Conservation (phyloP, 2,329 filamentous ascomycete species). For the Aspergillus spinulosporus region DNA sequence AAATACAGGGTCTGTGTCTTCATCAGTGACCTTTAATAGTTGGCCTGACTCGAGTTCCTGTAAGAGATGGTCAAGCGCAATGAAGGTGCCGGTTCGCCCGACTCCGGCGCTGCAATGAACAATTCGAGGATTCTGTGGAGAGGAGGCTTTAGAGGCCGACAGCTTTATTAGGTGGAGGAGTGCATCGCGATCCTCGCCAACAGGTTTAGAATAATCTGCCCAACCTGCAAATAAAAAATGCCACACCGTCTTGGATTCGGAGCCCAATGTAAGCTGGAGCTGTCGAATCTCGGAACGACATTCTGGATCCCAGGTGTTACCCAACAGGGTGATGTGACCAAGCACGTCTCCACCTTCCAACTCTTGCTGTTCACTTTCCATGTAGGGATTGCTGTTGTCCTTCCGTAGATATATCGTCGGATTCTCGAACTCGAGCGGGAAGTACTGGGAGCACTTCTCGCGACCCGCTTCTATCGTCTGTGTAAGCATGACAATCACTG, state of each 20-base stretch:
- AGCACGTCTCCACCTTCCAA: constrained; percentile 65
- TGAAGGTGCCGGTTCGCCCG: constrained; percentile 91
- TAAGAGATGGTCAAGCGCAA: constrained; percentile 88
- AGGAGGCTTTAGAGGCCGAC: constrained; percentile 46
- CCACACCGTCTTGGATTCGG: constrained; percentile 67
- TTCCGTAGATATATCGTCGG: constrained; percentile 47
- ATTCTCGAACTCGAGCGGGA: constrained; percentile 61
- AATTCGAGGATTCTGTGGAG: constrained; percentile 69
- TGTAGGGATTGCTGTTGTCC: constrained; percentile 38
- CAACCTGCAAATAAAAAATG: constrained; percentile 85
- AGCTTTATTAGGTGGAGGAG: constrained; percentile 53
- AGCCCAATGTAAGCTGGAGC: constrained; percentile 55
- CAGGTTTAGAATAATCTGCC: constrained; percentile 86
- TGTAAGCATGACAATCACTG: constrained; percentile 92
- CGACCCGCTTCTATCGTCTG: constrained; percentile 75
- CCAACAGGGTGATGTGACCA: constrained; percentile 65
- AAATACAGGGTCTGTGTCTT: constrained; percentile 68
- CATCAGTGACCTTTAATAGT: constrained; percentile 52
- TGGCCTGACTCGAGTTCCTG: constrained; percentile 76
- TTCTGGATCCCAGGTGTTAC: constrained; percentile 55
- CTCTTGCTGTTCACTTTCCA: constrained; percentile 62
- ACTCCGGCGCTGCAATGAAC: constrained; percentile 90
- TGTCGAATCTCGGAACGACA: constrained; percentile 71
- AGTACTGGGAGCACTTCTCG: constrained; percentile 90
- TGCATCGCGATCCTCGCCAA: constrained; percentile 52